Percentiles rank a stretch among this genome's conserved stretches.
Evolutionary conservation across 2,329 filamentous ascomycete species (phyloP).

Genomic region (Colletotrichum costaricense): DNA sequence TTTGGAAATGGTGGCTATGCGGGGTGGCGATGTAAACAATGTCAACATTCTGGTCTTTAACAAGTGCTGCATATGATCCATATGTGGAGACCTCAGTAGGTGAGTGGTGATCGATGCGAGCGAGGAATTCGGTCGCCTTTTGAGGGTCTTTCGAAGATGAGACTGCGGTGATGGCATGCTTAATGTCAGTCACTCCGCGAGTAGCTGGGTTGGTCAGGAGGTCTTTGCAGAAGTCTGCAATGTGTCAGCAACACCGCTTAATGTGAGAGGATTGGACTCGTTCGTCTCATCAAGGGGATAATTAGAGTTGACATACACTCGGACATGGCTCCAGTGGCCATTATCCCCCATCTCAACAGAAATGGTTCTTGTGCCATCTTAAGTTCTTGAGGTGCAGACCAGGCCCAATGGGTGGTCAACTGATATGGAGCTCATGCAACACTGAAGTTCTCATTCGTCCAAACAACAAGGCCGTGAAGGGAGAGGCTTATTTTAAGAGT

Average conservation of each 20-base stretch:
- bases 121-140: conserved; percentile 84
- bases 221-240: conserved; percentile 77
- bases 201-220: conserved; percentile 78
- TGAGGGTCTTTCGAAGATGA: conserved; percentile 83
- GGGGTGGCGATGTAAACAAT: conserved; percentile 91
- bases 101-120: conserved; percentile 75
- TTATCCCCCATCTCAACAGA: conserved; percentile 67
- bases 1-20: conserved; percentile 93
- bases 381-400: too few species aligned
- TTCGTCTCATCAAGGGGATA: neutral
- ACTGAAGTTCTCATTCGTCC: too few species aligned
- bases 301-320: conserved; percentile 56
- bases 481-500: too few species aligned
- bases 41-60: conserved; percentile 81
- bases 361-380: conserved; percentile 59
- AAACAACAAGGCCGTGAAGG: too few species aligned
- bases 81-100: conserved; percentile 77
- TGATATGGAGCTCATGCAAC: too few species aligned
- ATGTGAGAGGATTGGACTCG: neutral
- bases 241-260: neutral
- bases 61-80: conserved; percentile 84
- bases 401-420: too few species aligned
- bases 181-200: conserved; percentile 77
- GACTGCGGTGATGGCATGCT: conserved; percentile 79
- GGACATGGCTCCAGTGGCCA: conserved; percentile 70